Evolutionary conservation across 192 early-diverging fungal species (phyloP), one percentile per base, ranked within the genome.

Genomic region (Umbelopsis sp.): DNA sequence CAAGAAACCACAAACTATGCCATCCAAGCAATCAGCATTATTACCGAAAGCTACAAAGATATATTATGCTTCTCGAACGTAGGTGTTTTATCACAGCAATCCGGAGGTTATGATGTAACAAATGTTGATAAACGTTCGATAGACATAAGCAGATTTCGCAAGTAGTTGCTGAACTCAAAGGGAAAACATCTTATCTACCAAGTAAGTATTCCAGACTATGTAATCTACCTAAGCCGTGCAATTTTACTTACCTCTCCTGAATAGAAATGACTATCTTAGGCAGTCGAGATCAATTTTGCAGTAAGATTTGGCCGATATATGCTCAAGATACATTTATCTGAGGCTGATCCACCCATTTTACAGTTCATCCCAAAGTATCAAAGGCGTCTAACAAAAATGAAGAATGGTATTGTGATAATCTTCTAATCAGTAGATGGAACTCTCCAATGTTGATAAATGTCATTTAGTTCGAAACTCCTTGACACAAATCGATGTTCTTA

Each of bases 251-350:
- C 16, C 17, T 17, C 17, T 69, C 22, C 43, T 21, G 2, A 44
- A 20, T 50, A 79, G 70, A 51, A 38, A 87, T 82, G 66, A 79
- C 83, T 1, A 74, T 85, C 7, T 66, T 86, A 31, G 86, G 83
- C 29, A 86, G 85, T 29, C 82, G 88, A 0, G 44, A 83, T 4
- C 84, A 87, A 68, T 71, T 82, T n/a, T 89, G 88, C 65, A 66
- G 75, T 72, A 77, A 69, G 66, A 45, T 41, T 34, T 25, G 1
- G 22, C 56, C 1, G 32, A 26, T 38, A 10, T 41, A 24, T 62
- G 24, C 4, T 12, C 1, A 12, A 9, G 2, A 12, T 17, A 52
- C 20, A 2, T 22, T 8, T n/a, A 9, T n/a, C 3, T 51, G 12
- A 8, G 38, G 17, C 11, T 32, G 21, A 5, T 68, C 14, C n/a